Conservation (phyloP, 2,329 filamentous ascomycete genomes). For the Lojkania enalia region DNA sequence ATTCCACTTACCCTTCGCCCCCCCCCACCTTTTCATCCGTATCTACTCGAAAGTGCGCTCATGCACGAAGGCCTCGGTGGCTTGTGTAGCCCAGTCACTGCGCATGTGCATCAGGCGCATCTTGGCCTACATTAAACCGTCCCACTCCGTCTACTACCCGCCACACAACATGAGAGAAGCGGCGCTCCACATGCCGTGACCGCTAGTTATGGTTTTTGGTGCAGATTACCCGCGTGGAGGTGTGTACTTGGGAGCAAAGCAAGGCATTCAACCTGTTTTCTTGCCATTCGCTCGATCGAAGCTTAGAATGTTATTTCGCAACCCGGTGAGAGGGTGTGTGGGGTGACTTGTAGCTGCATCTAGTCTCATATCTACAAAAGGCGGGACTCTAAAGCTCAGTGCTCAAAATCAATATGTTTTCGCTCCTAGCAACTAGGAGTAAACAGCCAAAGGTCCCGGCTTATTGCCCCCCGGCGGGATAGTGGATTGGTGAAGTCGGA, state of each 20-base stretch:
- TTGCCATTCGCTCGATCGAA: not conserved
- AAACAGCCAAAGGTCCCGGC: too few relatives aligned
- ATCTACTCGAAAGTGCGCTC: not conserved
- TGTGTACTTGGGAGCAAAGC: slow-evolving; percentile 1
- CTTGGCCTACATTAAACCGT: slow-evolving; percentile 24
- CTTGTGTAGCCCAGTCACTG: slow-evolving; percentile 29
- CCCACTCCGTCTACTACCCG: slow-evolving; percentile 18
- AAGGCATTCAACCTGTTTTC: slow-evolving; percentile 4
- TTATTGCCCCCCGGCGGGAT: too few relatives aligned
- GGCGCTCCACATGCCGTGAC: slow-evolving; percentile 21
- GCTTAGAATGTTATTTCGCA: not conserved
- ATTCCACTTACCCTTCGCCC: not conserved
- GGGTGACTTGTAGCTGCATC: not conserved
- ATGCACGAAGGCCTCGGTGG: slow-evolving; percentile 15
- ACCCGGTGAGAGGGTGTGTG: not conserved
- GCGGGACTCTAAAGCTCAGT: too few relatives aligned
- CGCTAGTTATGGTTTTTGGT: slow-evolving; percentile 20
- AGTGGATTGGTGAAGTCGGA: too few relatives aligned
- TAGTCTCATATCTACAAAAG: not conserved
- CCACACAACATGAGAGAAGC: slow-evolving; percentile 15
- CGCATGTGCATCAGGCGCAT: slow-evolving; percentile 20
- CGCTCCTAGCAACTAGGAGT: too few relatives aligned
- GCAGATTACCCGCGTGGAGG: slow-evolving; percentile 14
- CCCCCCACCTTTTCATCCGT: not conserved
- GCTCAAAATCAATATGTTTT: too few relatives aligned